These are phyloP conservation scores for Albugo laibachii DNA, from an alignment of 352 stramenopile genomes.

Conservation along the genomic window DNA sequence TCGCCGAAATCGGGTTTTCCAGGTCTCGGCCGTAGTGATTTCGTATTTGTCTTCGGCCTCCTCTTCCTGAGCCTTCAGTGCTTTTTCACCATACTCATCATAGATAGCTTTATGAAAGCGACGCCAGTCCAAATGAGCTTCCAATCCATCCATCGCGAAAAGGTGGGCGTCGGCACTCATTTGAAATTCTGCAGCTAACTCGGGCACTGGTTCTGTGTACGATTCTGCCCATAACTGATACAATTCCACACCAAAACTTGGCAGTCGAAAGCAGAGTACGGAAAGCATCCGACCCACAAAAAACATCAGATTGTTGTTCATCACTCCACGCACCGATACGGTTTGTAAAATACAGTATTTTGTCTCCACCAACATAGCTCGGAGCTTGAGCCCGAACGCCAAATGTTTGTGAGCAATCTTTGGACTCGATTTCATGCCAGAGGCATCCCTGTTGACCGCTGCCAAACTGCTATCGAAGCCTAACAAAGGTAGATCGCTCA, in stretches of 20 bases:
- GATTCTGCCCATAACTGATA: slow-evolving; percentile 79
- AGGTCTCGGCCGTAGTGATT: slow-evolving; percentile 48
- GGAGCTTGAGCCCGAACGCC: slow-evolving; percentile 69
- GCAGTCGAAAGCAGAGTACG: slow-evolving; percentile 68
- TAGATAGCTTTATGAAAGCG: slow-evolving; percentile 78
- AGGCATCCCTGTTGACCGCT: slow-evolving; percentile 12
- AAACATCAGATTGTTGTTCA: slow-evolving; percentile 86
- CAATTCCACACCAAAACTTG: slow-evolving; percentile 72
- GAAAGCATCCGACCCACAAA: slow-evolving; percentile 77
- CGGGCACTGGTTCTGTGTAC: slow-evolving; percentile 52
- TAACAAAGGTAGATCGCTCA: slow-evolving; percentile 65
- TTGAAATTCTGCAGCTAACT: slow-evolving; percentile 58
- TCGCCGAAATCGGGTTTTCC: slow-evolving; percentile 63
- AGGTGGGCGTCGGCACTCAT: slow-evolving; percentile 68
- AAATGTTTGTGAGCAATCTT: slow-evolving; percentile 67
- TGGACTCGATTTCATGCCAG: slow-evolving; percentile 48
- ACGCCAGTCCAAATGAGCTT: slow-evolving; percentile 76
- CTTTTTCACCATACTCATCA: slow-evolving; percentile 73
- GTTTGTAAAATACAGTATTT: slow-evolving; percentile 79
- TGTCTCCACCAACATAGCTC: slow-evolving; percentile 76
- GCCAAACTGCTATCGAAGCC: slow-evolving; percentile 64
- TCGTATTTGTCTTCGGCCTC: slow-evolving; percentile 82
- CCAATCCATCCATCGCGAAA: slow-evolving; percentile 77
- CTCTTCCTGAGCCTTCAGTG: slow-evolving; percentile 68
- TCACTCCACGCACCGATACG: slow-evolving; percentile 69